Percentiles rank a stretch among this genome's conserved stretches.
phyloP scores from a whole-genome alignment of 2,329 filamentous ascomycete genomes.

The Neonectria ditissima region DNA sequence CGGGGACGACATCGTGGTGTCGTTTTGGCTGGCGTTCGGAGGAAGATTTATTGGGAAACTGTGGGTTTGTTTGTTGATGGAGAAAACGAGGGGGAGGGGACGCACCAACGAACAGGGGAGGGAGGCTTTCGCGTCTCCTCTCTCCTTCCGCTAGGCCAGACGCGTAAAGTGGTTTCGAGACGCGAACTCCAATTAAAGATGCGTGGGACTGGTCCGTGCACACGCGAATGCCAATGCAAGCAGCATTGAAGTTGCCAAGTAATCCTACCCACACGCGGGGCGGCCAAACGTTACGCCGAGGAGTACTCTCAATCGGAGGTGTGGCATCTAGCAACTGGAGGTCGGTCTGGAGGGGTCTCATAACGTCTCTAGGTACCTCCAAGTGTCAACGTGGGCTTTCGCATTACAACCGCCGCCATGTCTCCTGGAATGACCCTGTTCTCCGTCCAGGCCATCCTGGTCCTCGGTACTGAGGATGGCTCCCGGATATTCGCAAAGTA shows the following conservation, averaged over 20 bases:
- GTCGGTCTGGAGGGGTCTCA: constrained; percentile 49
- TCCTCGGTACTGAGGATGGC: constrained; percentile 87
- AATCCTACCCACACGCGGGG: constrained; percentile 21
- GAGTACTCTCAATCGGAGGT: constrained; percentile 34
- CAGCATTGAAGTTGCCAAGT: neutral
- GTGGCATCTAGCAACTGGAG: constrained; percentile 48
- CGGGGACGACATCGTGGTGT: constrained; percentile 56
- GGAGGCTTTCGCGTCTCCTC: constrained; percentile 37
- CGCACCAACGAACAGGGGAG: constrained; percentile 38
- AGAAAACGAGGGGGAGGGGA: constrained; percentile 44
- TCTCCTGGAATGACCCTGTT: constrained; percentile 80
- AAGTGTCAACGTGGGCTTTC: constrained; percentile 32
- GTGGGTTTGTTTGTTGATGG: constrained; percentile 39
- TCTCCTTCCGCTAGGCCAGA: constrained; percentile 18
- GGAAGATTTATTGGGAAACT: constrained; percentile 28
- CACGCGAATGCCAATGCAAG: constrained; percentile 35
- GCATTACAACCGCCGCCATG: constrained; percentile 60
- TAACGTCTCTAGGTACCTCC: constrained; percentile 33
- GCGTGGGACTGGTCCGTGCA: constrained; percentile 40
- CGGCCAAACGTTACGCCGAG: constrained; percentile 50
- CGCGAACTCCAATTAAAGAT: constrained; percentile 29
- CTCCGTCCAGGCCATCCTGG: constrained; percentile 81
- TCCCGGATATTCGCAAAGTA: constrained; percentile 95
- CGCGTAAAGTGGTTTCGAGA: constrained; percentile 57
- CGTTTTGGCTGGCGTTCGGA: constrained; percentile 24